Evolutionary conservation across 1,139 yeast genomes (phyloP), one percentile per base, ranked within the genome.

Genomic region (Yamadazyma membranifaciens): DNA sequence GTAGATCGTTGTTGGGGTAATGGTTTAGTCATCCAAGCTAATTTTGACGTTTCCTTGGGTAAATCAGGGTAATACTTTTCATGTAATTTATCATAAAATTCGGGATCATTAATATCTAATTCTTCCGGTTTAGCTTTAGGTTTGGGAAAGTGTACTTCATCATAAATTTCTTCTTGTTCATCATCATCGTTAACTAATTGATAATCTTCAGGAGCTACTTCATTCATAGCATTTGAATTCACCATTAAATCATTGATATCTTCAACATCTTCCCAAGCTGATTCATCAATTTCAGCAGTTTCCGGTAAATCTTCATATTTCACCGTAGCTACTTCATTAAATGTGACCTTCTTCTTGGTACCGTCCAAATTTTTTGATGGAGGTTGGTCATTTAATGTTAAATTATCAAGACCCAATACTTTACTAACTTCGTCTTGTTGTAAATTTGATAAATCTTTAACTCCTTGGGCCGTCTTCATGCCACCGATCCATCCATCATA

Each of bases 1-100:
- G 73, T 65, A 2, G 71, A 51, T 4, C 67, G 68, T 20, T 65
- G 59, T 13, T 62, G 64, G 38, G 83, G 80, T 25, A 75, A 49
- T 1, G 89, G 87, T 43, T 78, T 73, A 0, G 74, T 67, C 96
- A 91, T 91, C 98, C 98, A 92, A 41, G 91, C 85, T 43, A 94
- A 62, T 53, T 87, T 86, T 31, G 80, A 82, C 0, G 89, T 78
- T 51, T 92, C 96, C 40, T 73, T 80, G 3, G 96, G 95, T 42
- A 92, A 69, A 50, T 88, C 89, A 0, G 99, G 97, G 60, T 81
- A 92, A 63, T 83, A 94, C 56, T 87, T 87, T 31, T 80, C 84
- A 55, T 89, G 95, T 43, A 94, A 65, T 52, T 87, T 84, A 34
- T 83, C 82, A 49, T 81, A 77, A 57, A 89, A 91, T 14, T 82